Percentiles rank a stretch among this genome's conserved stretches.
Conservation (phyloP, 768 basidiomycete species). For the Panaeolus papilionaceus region DNA sequence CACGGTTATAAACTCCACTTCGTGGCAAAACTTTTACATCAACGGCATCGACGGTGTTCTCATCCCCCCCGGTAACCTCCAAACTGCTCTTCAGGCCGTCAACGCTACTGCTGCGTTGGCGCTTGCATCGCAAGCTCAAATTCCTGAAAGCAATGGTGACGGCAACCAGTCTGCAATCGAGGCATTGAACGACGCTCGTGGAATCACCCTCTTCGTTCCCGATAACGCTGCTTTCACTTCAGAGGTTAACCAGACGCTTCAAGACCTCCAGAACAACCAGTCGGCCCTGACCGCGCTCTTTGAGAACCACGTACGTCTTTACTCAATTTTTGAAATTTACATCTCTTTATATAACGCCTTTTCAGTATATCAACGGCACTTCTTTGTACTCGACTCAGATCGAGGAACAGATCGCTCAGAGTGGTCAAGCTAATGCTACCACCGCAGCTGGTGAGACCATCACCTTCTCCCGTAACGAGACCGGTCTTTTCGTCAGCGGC, state of each 20-base stretch:
- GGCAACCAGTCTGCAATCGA: slow-evolving; percentile 42
- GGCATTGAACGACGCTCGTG: slow-evolving; percentile 45
- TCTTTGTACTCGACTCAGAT: slow-evolving; percentile 61
- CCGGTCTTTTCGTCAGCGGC: slow-evolving; percentile 61
- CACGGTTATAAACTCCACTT: slow-evolving; percentile 44
- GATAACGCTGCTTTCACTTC: slow-evolving; percentile 53
- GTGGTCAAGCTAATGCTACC: slow-evolving; percentile 38
- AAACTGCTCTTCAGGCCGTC: slow-evolving; percentile 45
- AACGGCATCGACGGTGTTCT: slow-evolving; percentile 59
- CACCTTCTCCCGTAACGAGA: slow-evolving; percentile 56
- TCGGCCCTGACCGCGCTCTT: slow-evolving; percentile 53
- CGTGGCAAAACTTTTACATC: slow-evolving; percentile 47
- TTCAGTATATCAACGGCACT: slow-evolving; percentile 70
- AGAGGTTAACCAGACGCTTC: slow-evolving; percentile 37
- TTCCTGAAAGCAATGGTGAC: slow-evolving; percentile 35
- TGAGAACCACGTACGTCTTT: slow-evolving; percentile 61
- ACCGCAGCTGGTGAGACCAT: slow-evolving; percentile 65
- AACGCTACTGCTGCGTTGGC: slow-evolving; percentile 49
- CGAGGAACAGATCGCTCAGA: slow-evolving; percentile 36
- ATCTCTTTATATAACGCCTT: background rate
- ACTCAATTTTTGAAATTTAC: background rate
- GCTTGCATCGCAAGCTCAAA: slow-evolving; percentile 32
- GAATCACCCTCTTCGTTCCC: slow-evolving; percentile 75
- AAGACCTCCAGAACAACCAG: slow-evolving; percentile 46
- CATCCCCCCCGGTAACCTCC: slow-evolving; percentile 54